Evolutionary conservation across 371 early-diverging fungal species (phyloP).

Genomic region (Mortierella sp.): DNA sequence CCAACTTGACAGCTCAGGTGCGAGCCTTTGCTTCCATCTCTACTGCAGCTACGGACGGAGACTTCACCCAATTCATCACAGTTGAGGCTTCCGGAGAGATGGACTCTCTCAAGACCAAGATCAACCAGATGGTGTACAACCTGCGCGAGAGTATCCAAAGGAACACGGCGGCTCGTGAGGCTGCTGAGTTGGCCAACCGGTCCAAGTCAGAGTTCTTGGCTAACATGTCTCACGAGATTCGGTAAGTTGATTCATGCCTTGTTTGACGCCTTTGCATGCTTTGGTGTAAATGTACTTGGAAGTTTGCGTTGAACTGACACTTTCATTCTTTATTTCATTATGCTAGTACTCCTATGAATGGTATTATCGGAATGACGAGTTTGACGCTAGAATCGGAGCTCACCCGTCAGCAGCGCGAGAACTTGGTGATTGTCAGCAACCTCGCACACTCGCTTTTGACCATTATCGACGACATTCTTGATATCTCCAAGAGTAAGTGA

Average conservation of each 20-base stretch:
- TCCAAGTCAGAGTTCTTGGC: slow-evolving; percentile 82
- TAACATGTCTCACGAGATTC: slow-evolving; percentile 79
- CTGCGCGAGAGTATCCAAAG: slow-evolving; percentile 78
- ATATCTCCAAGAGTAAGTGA: slow-evolving; percentile 79
- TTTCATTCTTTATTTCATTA: not conserved
- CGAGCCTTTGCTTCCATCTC: slow-evolving; percentile 66
- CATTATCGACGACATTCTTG: slow-evolving; percentile 86
- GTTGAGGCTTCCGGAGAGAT: slow-evolving; percentile 60
- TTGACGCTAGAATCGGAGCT: slow-evolving; percentile 77
- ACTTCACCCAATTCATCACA: slow-evolving; percentile 62
- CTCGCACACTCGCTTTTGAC: slow-evolving; percentile 77
- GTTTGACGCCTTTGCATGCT: not conserved
- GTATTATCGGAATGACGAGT: slow-evolving; percentile 83
- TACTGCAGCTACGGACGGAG: slow-evolving; percentile 66
- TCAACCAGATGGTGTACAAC: slow-evolving; percentile 76
- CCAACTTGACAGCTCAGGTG: slow-evolving; percentile 68
- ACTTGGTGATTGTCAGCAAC: slow-evolving; percentile 77
- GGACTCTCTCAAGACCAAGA: slow-evolving; percentile 62
- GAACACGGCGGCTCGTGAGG: slow-evolving; percentile 77
- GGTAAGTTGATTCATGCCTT: slow-evolving; percentile 20
- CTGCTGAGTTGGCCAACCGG: slow-evolving; percentile 81
- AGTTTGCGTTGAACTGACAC: not conserved
- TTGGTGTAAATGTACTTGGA: not conserved
- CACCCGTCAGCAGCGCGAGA: slow-evolving; percentile 81
- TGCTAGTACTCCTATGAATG: slow-evolving; percentile 84